These are phyloP conservation scores for Thamnidium elegans DNA, from an alignment of 192 early-diverging fungal species.

Conservation along the genomic window DNA sequence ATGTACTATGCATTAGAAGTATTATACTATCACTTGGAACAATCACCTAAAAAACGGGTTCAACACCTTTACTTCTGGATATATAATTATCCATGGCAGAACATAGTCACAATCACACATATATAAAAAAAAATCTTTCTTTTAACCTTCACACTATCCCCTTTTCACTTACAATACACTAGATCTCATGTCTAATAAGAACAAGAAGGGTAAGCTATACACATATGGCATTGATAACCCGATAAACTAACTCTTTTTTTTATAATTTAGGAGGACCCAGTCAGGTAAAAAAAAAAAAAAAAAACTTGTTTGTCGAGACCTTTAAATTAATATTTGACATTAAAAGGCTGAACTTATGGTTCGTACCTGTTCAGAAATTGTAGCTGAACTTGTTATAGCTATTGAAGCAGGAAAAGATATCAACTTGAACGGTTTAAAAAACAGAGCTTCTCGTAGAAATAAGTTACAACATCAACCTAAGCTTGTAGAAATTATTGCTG, in stretches of 20 bases:
- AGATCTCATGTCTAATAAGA: slow-evolving; percentile 20
- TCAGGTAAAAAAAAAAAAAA: slow-evolving; percentile 18
- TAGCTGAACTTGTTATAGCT: slow-evolving; percentile 79
- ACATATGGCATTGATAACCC: not conserved
- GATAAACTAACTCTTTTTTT: not conserved
- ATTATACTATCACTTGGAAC: no score
- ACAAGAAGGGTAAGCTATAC: slow-evolving; percentile 14
- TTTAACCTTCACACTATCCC: not conserved
- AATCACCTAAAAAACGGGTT: no score
- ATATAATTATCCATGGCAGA: no score
- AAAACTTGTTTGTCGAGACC: not conserved
- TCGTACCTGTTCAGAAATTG: slow-evolving; percentile 85
- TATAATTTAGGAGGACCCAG: slow-evolving; percentile 14
- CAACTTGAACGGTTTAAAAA: slow-evolving; percentile 86
- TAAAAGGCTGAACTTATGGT: slow-evolving; percentile 73
- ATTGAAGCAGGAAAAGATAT: slow-evolving; percentile 66
- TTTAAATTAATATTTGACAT: not conserved
- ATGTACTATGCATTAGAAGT: no score
- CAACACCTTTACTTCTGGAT: no score
- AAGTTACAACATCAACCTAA: slow-evolving; percentile 86
- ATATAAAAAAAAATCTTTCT: not conserved
- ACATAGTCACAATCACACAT: no score
- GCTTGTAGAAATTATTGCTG: slow-evolving; percentile 97
- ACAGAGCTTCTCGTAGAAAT: slow-evolving; percentile 66
- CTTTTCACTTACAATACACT: not conserved